Percentiles rank a stretch among this genome's conserved stretches.
Evolutionary conservation across 371 early-diverging fungal species (phyloP).

Genomic region (Syncephalis plumigaleata): DNA sequence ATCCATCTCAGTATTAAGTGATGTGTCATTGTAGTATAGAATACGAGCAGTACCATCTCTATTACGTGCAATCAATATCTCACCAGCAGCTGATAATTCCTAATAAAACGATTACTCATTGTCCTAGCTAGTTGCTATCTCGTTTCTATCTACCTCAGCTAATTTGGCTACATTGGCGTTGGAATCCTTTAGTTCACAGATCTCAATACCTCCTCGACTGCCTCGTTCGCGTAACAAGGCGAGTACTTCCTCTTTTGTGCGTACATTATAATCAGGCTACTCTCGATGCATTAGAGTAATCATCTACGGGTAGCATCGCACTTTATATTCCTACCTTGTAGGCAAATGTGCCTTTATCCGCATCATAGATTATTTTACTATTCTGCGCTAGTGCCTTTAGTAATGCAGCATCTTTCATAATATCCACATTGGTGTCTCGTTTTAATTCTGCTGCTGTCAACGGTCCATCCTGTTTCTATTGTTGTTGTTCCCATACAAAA

Average conservation of each 20-base stretch:
- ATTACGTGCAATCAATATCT: slow-evolving; percentile 52
- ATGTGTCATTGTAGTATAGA: slow-evolving; percentile 48
- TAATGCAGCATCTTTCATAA: slow-evolving; percentile 28
- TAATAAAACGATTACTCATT: too few species aligned
- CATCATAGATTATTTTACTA: slow-evolving; percentile 44
- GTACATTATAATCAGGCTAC: slow-evolving; percentile 60
- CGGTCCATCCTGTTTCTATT: slow-evolving; percentile 34
- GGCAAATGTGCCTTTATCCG: slow-evolving; percentile 32
- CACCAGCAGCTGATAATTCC: slow-evolving; percentile 46
- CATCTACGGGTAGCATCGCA: too few species aligned
- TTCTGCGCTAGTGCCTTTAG: slow-evolving; percentile 37
- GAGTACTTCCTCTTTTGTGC: slow-evolving; percentile 53
- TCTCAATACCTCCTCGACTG: slow-evolving; percentile 55
- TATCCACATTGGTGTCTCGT: slow-evolving; percentile 33
- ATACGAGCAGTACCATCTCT: slow-evolving; percentile 57
- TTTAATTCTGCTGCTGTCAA: slow-evolving; percentile 44
- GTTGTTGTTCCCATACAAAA: too few species aligned
- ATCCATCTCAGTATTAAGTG: slow-evolving; percentile 40
- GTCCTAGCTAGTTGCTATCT: too few species aligned
- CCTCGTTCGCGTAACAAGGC: slow-evolving; percentile 31
- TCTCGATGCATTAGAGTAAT: too few species aligned
- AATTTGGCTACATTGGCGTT: slow-evolving; percentile 48
- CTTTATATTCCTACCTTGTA: slow-evolving; percentile 29
- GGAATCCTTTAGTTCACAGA: slow-evolving; percentile 63
- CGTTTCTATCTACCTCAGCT: slow-evolving; percentile 30